These are phyloP conservation scores for Syncephalastrum racemosum DNA, from an alignment of 371 early-diverging fungal genomes.

Conservation along the genomic window DNA sequence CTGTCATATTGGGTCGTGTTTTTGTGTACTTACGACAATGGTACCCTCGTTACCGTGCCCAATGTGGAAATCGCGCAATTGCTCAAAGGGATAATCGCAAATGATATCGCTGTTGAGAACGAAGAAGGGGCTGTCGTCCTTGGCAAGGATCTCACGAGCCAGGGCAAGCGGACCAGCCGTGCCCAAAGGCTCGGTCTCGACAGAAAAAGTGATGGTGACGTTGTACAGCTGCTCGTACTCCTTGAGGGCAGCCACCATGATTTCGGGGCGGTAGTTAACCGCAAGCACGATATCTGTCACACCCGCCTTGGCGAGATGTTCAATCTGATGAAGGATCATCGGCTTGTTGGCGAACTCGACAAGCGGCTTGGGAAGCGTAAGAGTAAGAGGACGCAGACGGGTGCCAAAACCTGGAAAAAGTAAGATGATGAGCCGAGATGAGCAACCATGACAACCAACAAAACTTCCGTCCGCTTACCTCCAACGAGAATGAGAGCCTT, in stretches of 20 bases:
- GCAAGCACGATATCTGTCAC: conserved; percentile 98
- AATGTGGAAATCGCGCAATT: conserved; percentile 86
- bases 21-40: conserved; percentile 69
- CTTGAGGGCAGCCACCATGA: conserved; percentile 88
- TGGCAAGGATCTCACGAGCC: conserved; percentile 89
- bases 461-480: conserved; percentile 56
- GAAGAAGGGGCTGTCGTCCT: conserved; percentile 96
- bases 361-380: conserved; percentile 98
- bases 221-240: conserved; percentile 89
- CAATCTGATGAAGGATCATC: conserved; percentile 99
- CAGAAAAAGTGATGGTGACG: conserved; percentile 96
- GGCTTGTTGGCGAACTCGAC: conserved; percentile 99
- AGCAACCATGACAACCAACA: neutral
- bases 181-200: conserved; percentile 97
- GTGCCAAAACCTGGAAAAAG: conserved; percentile 90
- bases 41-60: conserved; percentile 94
- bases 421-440: neutral
- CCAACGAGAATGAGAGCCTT: conserved; percentile 99
- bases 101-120: conserved; percentile 99
- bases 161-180: conserved; percentile 98
- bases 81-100: conserved; percentile 96
- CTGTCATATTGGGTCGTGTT: neutral
- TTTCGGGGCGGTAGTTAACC: conserved; percentile 98
- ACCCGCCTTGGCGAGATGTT: conserved; percentile 96
- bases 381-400: conserved; percentile 97